Base-by-base conservation (phyloP, 352 stramenopile genomes). In the Phytophthora cajani region DNA sequence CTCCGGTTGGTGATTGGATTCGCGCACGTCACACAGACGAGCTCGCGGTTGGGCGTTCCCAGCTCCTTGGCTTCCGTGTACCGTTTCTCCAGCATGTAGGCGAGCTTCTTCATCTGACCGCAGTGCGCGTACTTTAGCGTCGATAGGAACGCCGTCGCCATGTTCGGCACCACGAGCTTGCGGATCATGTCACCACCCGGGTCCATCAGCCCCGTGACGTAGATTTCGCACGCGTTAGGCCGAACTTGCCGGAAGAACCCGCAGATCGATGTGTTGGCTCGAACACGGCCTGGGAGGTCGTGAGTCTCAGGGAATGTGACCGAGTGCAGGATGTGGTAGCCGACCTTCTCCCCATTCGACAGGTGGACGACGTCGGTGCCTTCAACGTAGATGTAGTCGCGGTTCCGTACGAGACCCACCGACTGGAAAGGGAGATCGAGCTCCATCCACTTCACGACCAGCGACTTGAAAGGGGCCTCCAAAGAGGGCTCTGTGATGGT, bases 381-480 rank as follows among this genome's bases (percentile, higher is more conserved):
- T 64, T 90, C 82, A 40, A 80, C 69, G 59, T 79, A 90, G 40
- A 88, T 71, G 30, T 82, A 88, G 66, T 90, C 82, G 5, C 78
- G 76, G 30, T 79, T 78, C 1, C 46, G 49, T 14, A 88, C 72
- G 12, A 88, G 33, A 30, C 59, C 60, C 1, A 74, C 68, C 0
- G 71, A 69, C 50, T 81, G 66, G 5, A 76, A 58, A 1, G 72
- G 74, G 0, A 71, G 56, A 30, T 83, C 74, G 50, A 67, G 59
- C 53, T 80, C 73, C 62, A 72, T 77, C 82, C 82, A 90, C 69
- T 90, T 90, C 44, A 90, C 69, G 2, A 79, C 74, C 1, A 90
- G 42, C 12, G 80, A 85, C 55, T 82, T 81, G 62, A 90, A 88
- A 6, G 82, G 80, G 16, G 85, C 69, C 52, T 76, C 74, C 0